phyloP scores from a whole-genome alignment of 306 rosid species.

The Arachis hypogaea region DNA sequence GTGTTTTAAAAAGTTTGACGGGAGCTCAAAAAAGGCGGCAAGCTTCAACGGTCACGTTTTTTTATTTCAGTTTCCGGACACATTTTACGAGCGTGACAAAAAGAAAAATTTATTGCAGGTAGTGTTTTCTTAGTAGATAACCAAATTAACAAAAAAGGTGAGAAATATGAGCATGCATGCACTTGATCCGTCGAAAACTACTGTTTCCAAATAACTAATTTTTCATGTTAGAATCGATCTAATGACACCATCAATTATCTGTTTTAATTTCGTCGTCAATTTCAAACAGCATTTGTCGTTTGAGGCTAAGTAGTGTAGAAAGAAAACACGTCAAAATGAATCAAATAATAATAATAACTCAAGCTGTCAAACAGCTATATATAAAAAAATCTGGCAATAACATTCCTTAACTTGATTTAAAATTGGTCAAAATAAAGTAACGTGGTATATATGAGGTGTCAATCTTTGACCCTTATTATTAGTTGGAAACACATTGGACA shows the following conservation, averaged over 20 bases:
- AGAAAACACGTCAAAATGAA: neutral
- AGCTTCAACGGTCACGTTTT: too few species aligned
- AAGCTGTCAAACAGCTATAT: neutral
- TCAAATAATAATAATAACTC: neutral
- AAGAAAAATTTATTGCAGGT: too few species aligned
- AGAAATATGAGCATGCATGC: too few species aligned
- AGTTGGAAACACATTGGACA: conserved; percentile 1
- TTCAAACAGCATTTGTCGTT: neutral
- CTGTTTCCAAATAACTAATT: neutral
- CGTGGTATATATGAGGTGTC: conserved; percentile 15
- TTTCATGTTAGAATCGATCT: neutral
- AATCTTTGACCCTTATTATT: conserved; percentile 30
- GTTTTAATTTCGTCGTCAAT: neutral
- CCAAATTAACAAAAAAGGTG: neutral
- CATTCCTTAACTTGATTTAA: neutral
- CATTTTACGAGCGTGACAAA: too few species aligned
- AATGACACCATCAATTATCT: neutral
- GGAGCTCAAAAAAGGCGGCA: too few species aligned
- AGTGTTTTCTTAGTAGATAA: neutral
- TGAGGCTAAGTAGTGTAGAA: neutral
- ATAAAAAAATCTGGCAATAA: neutral
- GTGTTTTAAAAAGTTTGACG: too few species aligned
- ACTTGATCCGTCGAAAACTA: too few species aligned
- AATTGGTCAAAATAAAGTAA: neutral
- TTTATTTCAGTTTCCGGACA: too few species aligned